These are phyloP conservation scores for Dimocarpus longan DNA, from an alignment of 345 rosid species.

Conservation along the genomic window DNA sequence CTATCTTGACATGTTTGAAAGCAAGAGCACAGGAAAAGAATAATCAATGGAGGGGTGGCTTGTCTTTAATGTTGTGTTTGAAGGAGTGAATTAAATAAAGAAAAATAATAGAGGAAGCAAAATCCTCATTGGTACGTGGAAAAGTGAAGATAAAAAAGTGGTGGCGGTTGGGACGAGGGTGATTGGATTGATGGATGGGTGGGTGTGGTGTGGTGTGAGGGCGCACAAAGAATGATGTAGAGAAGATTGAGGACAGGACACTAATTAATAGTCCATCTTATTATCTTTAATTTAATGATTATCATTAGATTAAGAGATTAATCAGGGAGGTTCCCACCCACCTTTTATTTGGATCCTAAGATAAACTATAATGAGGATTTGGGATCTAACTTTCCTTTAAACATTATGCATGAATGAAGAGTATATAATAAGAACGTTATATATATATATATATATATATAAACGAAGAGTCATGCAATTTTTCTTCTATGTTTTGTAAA, in stretches of 20 bases:
- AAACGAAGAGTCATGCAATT: too few relatives aligned
- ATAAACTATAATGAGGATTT: too few relatives aligned
- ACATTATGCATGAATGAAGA: too few relatives aligned
- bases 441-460: too few relatives aligned
- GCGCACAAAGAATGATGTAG: constrained; percentile 17
- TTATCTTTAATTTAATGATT: neutral
- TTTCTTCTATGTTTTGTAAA: too few relatives aligned
- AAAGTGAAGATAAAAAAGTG: constrained; percentile 22
- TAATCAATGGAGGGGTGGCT: neutral
- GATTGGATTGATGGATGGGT: constrained; percentile 10
- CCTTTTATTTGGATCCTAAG: neutral
- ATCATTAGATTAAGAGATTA: neutral
- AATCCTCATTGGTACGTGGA: constrained; percentile 28
- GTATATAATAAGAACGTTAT: too few relatives aligned
- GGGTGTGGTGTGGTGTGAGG: neutral
- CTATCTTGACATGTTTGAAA: neutral
- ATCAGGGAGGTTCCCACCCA: neutral
- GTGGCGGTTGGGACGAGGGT: constrained; percentile 19
- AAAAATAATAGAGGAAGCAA: constrained; percentile 26
- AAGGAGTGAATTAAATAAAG: neutral
- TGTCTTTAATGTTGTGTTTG: neutral
- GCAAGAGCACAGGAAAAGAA: neutral
- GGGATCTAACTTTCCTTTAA: too few relatives aligned
- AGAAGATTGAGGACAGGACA: constrained; percentile 18
- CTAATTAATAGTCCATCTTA: neutral